Base-by-base conservation (phyloP, 495 filamentous ascomycete species). In the Hypoxylon perforatum region DNA sequence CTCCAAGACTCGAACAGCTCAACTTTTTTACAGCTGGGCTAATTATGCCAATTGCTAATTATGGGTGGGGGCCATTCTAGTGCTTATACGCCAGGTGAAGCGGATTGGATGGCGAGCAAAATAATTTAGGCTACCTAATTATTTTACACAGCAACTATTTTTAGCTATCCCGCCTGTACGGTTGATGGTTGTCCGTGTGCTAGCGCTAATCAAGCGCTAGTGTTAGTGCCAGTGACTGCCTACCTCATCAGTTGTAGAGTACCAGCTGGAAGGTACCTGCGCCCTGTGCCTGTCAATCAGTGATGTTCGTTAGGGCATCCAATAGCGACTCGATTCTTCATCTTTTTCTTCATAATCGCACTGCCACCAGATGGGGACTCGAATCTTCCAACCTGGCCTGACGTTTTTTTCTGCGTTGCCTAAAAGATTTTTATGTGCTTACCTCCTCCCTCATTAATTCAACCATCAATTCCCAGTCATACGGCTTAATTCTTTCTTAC, bases 281-380 rank as follows among this genome's bases (percentile, higher is more conserved):
- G 45, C 45, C 23, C 45, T 48, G 21, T 21, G 45, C 21, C 18
- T 25, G 45, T 48, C 45, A 48, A 25, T 10, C 21, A 23, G 44
- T n/a, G n/a, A n/a, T n/a, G n/a, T 41, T 41, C 38, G 38, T 41
- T 41, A 41, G 38, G 38, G 5, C 7, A 14, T 44, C 41, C 15
- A 44, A 44, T 19, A 15, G n/a, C 5, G 8, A 14, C n/a, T 8
- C 38, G 11, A 10, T 9, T 33, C 1, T 9, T 33, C 25, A 28
- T 28, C 25, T 35, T 10, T 35, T 53, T 35, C 18, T 35, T 53
- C 25, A 52, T 64, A 64, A 38, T 64, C 53, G 61, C 53, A 64
- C 61, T 51, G 61, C 61, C 53, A 64, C 46, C n/a, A 7, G 7
- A 22, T 33, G 3, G 25, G 3, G 41, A 55, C 54, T 54, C 21